Conservation (phyloP, 2,329 filamentous ascomycete genomes). For the Didymosphaeria variabile region DNA sequence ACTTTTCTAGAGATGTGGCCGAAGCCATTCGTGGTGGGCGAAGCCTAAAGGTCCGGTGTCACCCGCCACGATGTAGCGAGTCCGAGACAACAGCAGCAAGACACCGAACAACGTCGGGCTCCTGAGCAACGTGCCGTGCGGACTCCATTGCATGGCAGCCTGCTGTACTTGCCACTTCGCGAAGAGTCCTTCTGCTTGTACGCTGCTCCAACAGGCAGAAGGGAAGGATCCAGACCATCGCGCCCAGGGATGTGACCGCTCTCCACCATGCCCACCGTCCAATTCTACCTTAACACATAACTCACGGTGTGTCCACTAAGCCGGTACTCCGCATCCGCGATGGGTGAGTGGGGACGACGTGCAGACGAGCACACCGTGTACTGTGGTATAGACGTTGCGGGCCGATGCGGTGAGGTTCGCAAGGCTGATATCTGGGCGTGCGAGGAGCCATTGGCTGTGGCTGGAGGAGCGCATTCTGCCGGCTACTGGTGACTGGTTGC, state of each 20-base stretch:
- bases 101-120: not conserved
- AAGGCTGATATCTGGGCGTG: conserved; percentile 5
- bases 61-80: not conserved
- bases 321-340: conserved; percentile 1
- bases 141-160: not conserved
- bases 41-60: not conserved
- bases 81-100: conserved; percentile 1
- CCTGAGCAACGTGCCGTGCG: not conserved
- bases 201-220: not conserved
- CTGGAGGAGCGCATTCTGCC: conserved; percentile 9
- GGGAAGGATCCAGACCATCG: not conserved
- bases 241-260: not conserved
- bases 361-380: not conserved
- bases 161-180: not conserved
- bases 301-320: not conserved
- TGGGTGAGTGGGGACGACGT: conserved; percentile 2
- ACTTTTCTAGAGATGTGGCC: not conserved
- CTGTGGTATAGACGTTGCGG: not conserved
- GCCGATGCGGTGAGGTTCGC: conserved; percentile 12
- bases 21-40: not conserved
- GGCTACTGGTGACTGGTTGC: conserved; percentile 8
- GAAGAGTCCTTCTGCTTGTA: not conserved
- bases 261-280: not conserved
- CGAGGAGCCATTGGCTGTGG: conserved; percentile 13
- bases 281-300: not conserved